Evolutionary conservation across 495 filamentous ascomycete species (phyloP), one percentile per base, ranked within the genome.

Genomic region (Ramalina intermedia): DNA sequence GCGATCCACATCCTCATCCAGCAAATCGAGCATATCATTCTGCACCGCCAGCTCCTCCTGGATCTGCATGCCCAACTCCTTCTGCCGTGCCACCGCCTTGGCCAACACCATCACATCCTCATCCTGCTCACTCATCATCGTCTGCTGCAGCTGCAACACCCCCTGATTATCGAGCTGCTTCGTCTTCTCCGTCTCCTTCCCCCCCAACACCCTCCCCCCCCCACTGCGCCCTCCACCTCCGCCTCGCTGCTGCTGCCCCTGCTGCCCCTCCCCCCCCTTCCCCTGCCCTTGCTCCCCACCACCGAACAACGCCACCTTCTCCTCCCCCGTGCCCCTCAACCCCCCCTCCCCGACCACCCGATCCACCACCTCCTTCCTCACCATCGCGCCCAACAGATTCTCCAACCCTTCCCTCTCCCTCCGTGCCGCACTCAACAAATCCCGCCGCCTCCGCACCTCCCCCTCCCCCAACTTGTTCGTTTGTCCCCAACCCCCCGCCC

Each of bases 351-450:
- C 29, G 42, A 84, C 21, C 89, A 62, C 5, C 86, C 77, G 6
- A 52, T 73, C 69, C 4, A 72, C 56, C 20, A 60, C 62, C 52
- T 66, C 70, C 61, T 78, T 81, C 1, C 68, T 70, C 16, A 80
- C 79, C 66, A 91, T 77, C 23, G 78, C 80, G 57, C 81, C 79
- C 50, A 85, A 72, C 48, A 96, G 63, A 55, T 82, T 79, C 59
- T 96, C 91, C 56, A 96, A 58, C 6, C 84, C 86, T 50, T 95
- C 89, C 48, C 79, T 78, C 66, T 96, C 91, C 60, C 85, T 84
- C 61, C 78, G 71, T 27, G 85, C 85, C 39, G 78, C 79, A 3
- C 77, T 73, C 6, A 99, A 63, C 46, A 95, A 63, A 64, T 96
- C 93, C 48, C 75, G 77, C 48, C 91, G 66, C 24, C 93, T 67